A percentile compares a stretch with the other conserved stretches of the same genome.
phyloP scores from a whole-genome alignment of 2,329 filamentous ascomycete genomes.

The Trichoderma sp. region DNA sequence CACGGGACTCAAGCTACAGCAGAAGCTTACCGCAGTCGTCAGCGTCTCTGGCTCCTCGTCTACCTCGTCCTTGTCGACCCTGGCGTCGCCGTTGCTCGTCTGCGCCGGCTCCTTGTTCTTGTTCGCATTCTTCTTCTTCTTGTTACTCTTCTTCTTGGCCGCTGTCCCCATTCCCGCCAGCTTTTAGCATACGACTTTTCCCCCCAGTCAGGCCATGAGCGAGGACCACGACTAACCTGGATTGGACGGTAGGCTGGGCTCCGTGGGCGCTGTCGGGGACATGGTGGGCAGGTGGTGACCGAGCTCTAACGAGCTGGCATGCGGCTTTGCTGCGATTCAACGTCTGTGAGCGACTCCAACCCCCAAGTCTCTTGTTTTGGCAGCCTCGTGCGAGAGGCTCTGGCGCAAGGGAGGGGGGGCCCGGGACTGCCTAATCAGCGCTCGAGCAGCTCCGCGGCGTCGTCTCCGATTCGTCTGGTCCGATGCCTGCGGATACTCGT shows the following conservation, averaged over 20 bases:
- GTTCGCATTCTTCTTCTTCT: slow-evolving; percentile 60
- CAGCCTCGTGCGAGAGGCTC: neutral
- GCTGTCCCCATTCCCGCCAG: slow-evolving; percentile 38
- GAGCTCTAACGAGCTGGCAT: slow-evolving; percentile 32
- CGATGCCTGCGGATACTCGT: slow-evolving; percentile 23
- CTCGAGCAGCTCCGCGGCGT: slow-evolving; percentile 13
- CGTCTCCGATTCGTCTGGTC: slow-evolving; percentile 27
- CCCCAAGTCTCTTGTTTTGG: neutral
- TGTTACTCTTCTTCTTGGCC: slow-evolving; percentile 60
- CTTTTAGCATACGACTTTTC: slow-evolving; percentile 40
- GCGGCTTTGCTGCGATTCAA: slow-evolving; percentile 23
- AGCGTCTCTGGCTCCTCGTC: slow-evolving; percentile 51
- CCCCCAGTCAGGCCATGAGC: neutral
- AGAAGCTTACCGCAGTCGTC: slow-evolving; percentile 39
- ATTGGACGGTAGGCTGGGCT: slow-evolving; percentile 43
- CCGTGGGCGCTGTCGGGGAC: slow-evolving; percentile 45
- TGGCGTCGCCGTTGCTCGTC: slow-evolving; percentile 40
- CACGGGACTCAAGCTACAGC: neutral
- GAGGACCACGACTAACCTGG: slow-evolving; percentile 39
- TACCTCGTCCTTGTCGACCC: slow-evolving; percentile 44
- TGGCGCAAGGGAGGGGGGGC: neutral
- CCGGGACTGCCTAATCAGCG: slow-evolving; percentile 11
- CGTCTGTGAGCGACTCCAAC: neutral
- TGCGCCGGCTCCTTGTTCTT: slow-evolving; percentile 49
- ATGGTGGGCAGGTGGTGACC: slow-evolving; percentile 38